phyloP scores from a whole-genome alignment of 2,329 filamentous ascomycete genomes.

The Botrytis aclada region DNA sequence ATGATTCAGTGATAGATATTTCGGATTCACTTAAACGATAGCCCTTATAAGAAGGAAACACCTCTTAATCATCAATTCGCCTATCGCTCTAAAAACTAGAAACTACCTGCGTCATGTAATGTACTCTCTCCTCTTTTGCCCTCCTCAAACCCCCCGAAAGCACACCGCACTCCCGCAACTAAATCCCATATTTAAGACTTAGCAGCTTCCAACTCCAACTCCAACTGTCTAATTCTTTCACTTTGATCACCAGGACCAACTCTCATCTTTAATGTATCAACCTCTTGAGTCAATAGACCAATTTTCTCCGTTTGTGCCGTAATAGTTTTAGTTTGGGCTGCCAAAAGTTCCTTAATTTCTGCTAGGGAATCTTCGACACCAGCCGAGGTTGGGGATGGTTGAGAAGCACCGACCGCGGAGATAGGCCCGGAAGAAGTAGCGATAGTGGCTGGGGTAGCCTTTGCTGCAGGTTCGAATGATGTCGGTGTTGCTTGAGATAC shows the following conservation, averaged over 20 bases:
- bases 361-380: conserved; percentile 64
- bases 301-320: conserved; percentile 76
- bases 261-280: conserved; percentile 78
- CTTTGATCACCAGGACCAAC: conserved; percentile 57
- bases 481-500: conserved; percentile 29
- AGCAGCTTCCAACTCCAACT: conserved; percentile 63
- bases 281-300: conserved; percentile 63
- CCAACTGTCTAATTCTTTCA: conserved; percentile 65
- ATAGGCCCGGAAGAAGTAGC: conserved; percentile 40
- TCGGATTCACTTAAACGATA: background rate
- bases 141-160: background rate
- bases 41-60: background rate
- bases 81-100: conserved; percentile 6
- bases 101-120: conserved; percentile 5
- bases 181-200: conserved; percentile 42
- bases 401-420: conserved; percentile 33
- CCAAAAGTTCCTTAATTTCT: conserved; percentile 74
- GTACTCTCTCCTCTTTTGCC: background rate
- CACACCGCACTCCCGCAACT: background rate
- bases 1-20: background rate
- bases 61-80: background rate
- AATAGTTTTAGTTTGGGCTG: conserved; percentile 75
- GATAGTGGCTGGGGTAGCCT: conserved; percentile 34
- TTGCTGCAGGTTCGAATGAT: conserved; percentile 24
- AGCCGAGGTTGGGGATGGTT: conserved; percentile 37